A percentile compares a stretch with the other conserved stretches of the same genome.
Evolutionary conservation across 139 green algal species (phyloP).

Genomic region (Picochlorum sp.): DNA sequence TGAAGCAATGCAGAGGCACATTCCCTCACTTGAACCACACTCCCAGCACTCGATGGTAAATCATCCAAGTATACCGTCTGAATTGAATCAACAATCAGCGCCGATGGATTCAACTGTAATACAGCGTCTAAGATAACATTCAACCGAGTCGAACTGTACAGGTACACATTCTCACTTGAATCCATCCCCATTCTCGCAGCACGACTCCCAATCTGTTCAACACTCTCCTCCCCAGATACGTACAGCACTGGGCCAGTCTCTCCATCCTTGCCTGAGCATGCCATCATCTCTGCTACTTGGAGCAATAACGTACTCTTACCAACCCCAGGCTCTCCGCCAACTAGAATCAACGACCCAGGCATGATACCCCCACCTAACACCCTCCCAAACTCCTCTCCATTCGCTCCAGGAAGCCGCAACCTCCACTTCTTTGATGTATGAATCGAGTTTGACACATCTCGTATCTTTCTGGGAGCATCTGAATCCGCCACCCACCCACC

Average conservation of each 20-base stretch:
- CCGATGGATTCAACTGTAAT: conserved; percentile 16
- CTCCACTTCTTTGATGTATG: conserved; percentile 27
- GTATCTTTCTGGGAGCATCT: conserved; percentile 39
- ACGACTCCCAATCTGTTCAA: conserved; percentile 60
- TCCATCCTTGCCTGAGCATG: neutral
- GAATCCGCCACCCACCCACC: conserved; percentile 7
- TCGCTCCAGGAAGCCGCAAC: conserved; percentile 37
- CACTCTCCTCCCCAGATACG: conserved; percentile 65
- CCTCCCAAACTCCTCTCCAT: conserved; percentile 54
- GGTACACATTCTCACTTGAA: conserved; percentile 18
- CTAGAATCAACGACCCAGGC: conserved; percentile 73
- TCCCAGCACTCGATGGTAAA: conserved; percentile 53
- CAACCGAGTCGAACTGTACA: conserved; percentile 23
- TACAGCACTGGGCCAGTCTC: conserved; percentile 55
- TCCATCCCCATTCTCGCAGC: conserved; percentile 59
- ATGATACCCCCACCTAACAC: conserved; percentile 91
- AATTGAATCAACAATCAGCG: conserved; percentile 88
- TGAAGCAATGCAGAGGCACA: conserved; percentile 75
- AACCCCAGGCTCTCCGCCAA: conserved; percentile 92
- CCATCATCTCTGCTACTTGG: conserved; percentile 48
- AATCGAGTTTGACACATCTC: conserved; percentile 19
- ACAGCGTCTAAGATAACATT: conserved; percentile 35
- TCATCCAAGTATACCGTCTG: conserved; percentile 86
- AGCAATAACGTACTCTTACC: conserved; percentile 94
- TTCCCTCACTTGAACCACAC: conserved; percentile 77